Conservation (phyloP, 2,329 filamentous ascomycete species). For the Neocucurbitaria cava region DNA sequence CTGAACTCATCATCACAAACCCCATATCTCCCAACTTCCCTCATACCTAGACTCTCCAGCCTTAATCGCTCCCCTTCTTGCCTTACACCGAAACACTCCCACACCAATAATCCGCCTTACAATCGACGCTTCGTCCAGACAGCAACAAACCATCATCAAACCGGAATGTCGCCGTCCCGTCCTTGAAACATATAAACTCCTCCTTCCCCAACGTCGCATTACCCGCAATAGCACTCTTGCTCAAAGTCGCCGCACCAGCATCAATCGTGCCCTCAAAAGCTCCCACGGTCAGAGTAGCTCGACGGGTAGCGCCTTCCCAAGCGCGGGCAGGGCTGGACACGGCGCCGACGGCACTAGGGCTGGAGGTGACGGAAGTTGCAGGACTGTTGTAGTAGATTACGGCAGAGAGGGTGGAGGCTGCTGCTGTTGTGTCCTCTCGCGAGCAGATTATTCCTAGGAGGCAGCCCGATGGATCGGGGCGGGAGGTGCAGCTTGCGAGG, state of each 20-base stretch:
- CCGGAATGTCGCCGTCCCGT: conserved; percentile 18
- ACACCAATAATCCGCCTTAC: conserved; percentile 28
- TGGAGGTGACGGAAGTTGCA: background rate
- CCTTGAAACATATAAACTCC: conserved; percentile 27
- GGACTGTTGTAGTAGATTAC: conserved; percentile 17
- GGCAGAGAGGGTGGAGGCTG: conserved; percentile 8
- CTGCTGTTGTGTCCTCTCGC: background rate
- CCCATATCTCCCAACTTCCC: too few species aligned
- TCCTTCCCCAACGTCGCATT: conserved; percentile 18
- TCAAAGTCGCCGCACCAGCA: conserved; percentile 11
- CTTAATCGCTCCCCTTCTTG: too few species aligned
- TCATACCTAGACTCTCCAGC: too few species aligned
- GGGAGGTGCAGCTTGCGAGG: conserved; percentile 20
- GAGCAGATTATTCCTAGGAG: conserved; percentile 1
- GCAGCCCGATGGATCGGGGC: conserved; percentile 1
- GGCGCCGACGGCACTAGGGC: conserved; percentile 11
- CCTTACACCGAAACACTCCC: conserved; percentile 9
- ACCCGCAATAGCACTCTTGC: conserved; percentile 21
- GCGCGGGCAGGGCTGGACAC: background rate
- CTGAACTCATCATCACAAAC: too few species aligned
- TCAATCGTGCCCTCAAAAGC: conserved; percentile 16
- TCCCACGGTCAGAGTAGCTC: conserved; percentile 1
- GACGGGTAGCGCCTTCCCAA: conserved; percentile 10
- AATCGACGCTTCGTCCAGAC: conserved; percentile 8
- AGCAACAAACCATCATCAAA: conserved; percentile 8